Evolutionary conservation across 140 eudicot species (phyloP), one percentile per base, ranked within the genome.

Genomic region (Flaveria floridana): DNA sequence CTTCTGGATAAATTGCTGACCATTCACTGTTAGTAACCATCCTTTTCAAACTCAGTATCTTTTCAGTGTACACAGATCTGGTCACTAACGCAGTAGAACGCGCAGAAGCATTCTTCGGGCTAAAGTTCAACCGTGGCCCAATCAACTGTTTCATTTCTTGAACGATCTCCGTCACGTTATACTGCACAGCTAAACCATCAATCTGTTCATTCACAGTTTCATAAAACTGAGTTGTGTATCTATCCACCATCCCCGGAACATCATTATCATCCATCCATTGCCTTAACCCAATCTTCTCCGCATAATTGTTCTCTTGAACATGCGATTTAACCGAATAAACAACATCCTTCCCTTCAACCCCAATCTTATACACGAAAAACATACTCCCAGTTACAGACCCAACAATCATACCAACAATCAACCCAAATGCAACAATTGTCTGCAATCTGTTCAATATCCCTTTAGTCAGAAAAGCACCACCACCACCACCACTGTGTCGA

Each of bases 221-320:
- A 30, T 93, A 93, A 51, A 90, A 78, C 80, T 84, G 88, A 0
- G 84, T 83, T 4, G 91, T 75, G 76, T 93, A 93, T 77, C 20
- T 80, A 74, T 88, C 97, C 68, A 93, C 89, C 91, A 90, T 93
- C 11, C 83, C 96, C 0, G 98, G 93, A 39, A 93, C 91, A 77
- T 90, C 87, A 73, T 93, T 93, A 47, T 93, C 98, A 75, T 90
- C 89, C 88, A 93, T 90, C 97, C 97, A 90, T 76, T 88, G 64
- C 77, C 86, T 86, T 61, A 93, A 78, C 11, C 98, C 98, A 16
- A 89, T 87, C 78, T 51, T 89, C 83, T 92, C 96, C 0, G 98
- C 86, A 28, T 87, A 87, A 80, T 93, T 93, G 39, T 79, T 93
- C 79, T 85, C 88, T 61, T 93, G 86, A 10, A 90, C 97, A n/a